These are phyloP conservation scores for Mycena haematopus DNA, from an alignment of 768 basidiomycete species.

Conservation along the genomic window DNA sequence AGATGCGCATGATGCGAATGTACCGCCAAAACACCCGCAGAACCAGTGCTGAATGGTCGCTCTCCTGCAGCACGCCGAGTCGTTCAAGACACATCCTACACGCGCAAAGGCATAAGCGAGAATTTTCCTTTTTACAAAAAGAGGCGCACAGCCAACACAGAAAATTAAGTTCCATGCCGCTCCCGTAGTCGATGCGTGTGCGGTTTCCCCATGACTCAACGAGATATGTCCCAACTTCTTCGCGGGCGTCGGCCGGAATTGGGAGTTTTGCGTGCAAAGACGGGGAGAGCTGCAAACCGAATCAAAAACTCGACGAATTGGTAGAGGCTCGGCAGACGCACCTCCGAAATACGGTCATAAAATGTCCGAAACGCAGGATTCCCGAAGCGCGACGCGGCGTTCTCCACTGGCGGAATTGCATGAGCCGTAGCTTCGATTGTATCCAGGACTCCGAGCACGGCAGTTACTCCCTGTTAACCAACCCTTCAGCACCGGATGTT, in stretches of 20 bases:
- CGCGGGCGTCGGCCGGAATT: constrained; percentile 61
- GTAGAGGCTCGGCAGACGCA: constrained; percentile 35
- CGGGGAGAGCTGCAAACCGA: constrained; percentile 51
- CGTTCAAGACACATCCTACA: constrained; percentile 81
- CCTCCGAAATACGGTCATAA: constrained; percentile 82
- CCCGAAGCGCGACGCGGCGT: constrained; percentile 90
- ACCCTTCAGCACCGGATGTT: constrained; percentile 9
- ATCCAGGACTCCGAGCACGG: constrained; percentile 70
- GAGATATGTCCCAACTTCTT: constrained; percentile 84
- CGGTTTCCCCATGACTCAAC: constrained; percentile 90
- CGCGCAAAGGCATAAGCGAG: neutral
- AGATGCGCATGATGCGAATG: constrained; percentile 77
- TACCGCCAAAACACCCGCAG: constrained; percentile 92
- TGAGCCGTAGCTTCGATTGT: constrained; percentile 68
- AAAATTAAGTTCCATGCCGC: constrained; percentile 99
- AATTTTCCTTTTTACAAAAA: neutral
- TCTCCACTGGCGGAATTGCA: constrained; percentile 85
- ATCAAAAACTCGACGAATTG: neutral
- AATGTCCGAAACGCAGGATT: constrained; percentile 96
- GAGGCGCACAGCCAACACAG: constrained; percentile 89
- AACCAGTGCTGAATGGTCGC: constrained; percentile 79
- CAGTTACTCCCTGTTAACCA: constrained; percentile 60
- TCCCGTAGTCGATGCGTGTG: constrained; percentile 96
- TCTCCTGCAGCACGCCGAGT: constrained; percentile 64
- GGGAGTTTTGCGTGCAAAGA: constrained; percentile 65